These are phyloP conservation scores for Hymenochaete sp. DNA, from an alignment of 1,284 basidiomycete species.

Conservation along the genomic window DNA sequence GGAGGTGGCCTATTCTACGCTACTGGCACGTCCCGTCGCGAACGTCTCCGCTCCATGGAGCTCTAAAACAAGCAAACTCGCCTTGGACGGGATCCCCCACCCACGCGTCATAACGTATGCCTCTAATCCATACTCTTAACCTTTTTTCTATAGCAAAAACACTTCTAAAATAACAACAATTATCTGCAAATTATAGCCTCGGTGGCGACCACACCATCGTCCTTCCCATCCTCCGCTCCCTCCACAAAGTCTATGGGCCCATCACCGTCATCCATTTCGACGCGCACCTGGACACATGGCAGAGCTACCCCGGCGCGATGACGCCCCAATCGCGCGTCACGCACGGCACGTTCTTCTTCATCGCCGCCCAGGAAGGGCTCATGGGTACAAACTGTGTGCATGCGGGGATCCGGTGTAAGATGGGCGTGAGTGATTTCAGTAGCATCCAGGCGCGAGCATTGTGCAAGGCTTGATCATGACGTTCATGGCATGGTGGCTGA, in stretches of 20 bases:
- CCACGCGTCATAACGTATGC: conserved; percentile 59
- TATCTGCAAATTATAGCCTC: conserved; percentile 35
- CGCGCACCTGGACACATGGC: conserved; percentile 67
- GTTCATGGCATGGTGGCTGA: no score
- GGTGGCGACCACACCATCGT: conserved; percentile 78
- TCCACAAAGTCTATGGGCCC: conserved; percentile 66
- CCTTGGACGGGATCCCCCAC: conserved; percentile 48
- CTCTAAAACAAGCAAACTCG: conserved; percentile 27
- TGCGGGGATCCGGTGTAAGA: conserved; percentile 69
- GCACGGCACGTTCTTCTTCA: conserved; percentile 71
- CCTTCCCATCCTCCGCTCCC: conserved; percentile 63
- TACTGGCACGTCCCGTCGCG: conserved; percentile 47
- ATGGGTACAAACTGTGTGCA: conserved; percentile 67
- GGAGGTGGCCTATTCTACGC: conserved; percentile 65
- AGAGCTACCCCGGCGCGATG: conserved; percentile 41
- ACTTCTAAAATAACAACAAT: conserved; percentile 7
- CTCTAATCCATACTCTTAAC: no score
- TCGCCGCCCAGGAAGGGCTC: conserved; percentile 65
- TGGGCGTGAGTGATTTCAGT: conserved; percentile 36
- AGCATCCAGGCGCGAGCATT: background rate
- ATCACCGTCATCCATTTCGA: conserved; percentile 78
- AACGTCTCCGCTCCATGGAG: conserved; percentile 25
- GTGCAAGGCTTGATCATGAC: no score
- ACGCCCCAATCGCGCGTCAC: conserved; percentile 58
- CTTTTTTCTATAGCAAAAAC: background rate